These are phyloP conservation scores for Cucurbita maxima DNA, from an alignment of 306 rosid species.

Conservation along the genomic window DNA sequence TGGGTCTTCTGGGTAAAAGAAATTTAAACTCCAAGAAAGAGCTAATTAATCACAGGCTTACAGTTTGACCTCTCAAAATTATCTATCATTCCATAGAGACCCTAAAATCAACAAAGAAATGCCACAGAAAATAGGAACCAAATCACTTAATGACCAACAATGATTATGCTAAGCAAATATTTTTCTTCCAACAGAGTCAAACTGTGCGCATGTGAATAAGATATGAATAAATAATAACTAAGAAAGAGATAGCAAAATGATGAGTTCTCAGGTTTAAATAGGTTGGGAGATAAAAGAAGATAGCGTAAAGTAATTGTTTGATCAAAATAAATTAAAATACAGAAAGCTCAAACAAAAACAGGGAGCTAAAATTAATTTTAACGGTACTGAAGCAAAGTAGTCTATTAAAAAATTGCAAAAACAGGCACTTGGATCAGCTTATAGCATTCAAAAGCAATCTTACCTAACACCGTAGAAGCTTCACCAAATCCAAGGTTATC, in stretches of 20 bases:
- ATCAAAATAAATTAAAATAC: not conserved
- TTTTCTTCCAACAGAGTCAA: not conserved
- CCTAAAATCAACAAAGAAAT: not conserved
- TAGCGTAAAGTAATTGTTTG: not conserved
- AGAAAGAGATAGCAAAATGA: not conserved
- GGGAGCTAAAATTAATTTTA: not conserved
- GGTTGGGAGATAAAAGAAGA: not conserved
- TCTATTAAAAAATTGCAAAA: not conserved
- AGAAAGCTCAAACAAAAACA: not conserved
- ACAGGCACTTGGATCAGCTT: not conserved
- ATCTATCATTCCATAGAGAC: not conserved
- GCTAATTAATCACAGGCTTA: not conserved
- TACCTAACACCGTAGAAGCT: conserved; percentile 62
- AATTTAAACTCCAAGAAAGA: not conserved
- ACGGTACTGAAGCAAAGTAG: too few species aligned
- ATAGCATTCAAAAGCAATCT: conserved; percentile 8
- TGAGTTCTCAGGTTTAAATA: not conserved
- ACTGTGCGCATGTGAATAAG: not conserved
- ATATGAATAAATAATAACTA: not conserved
- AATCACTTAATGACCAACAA: not conserved
- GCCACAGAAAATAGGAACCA: not conserved
- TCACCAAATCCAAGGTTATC: conserved; percentile 72
- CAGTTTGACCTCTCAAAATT: not conserved
- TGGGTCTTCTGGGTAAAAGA: too few species aligned
- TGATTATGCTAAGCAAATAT: not conserved